Conservation (phyloP, 192 early-diverging fungal species). For the Mortierella alpina region DNA sequence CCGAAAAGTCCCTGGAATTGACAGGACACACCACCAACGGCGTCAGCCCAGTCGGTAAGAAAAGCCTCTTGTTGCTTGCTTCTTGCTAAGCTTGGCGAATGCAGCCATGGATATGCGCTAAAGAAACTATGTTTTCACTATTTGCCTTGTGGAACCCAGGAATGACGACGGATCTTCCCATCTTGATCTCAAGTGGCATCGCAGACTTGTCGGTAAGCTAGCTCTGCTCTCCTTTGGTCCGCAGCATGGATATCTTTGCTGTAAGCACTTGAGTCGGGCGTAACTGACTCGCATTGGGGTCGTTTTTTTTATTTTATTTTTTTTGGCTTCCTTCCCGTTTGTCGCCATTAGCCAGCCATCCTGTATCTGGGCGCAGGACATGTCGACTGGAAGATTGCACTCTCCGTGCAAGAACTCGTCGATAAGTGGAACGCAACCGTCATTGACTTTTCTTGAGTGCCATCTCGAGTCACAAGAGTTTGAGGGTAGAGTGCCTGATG, state of each 20-base stretch:
- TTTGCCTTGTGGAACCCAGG: not conserved
- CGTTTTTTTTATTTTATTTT: not conserved
- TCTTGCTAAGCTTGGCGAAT: too few species aligned
- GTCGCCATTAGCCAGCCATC: slow-evolving; percentile 66
- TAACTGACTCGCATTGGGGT: slow-evolving; percentile 1
- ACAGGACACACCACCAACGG: slow-evolving; percentile 81
- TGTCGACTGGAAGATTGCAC: slow-evolving; percentile 85
- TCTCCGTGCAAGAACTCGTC: slow-evolving; percentile 73
- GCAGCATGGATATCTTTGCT: too few species aligned
- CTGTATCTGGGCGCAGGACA: slow-evolving; percentile 86
- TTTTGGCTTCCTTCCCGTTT: not conserved
- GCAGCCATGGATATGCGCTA: not conserved
- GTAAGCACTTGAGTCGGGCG: not conserved
- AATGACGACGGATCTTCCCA: slow-evolving; percentile 38
- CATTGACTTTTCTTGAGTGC: slow-evolving; percentile 25
- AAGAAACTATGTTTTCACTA: not conserved
- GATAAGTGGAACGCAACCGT: slow-evolving; percentile 45
- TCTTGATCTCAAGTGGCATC: slow-evolving; percentile 28
- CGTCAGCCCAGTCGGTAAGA: slow-evolving; percentile 77
- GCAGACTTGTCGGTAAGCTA: slow-evolving; percentile 32
- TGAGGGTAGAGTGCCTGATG: not conserved
- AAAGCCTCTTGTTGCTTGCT: not conserved
- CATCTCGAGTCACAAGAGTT: not conserved
- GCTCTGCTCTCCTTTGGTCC: not conserved
- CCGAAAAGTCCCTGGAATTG: slow-evolving; percentile 71